Conservation (phyloP, 75 land plant genomes). For the Larix kaempferi region DNA sequence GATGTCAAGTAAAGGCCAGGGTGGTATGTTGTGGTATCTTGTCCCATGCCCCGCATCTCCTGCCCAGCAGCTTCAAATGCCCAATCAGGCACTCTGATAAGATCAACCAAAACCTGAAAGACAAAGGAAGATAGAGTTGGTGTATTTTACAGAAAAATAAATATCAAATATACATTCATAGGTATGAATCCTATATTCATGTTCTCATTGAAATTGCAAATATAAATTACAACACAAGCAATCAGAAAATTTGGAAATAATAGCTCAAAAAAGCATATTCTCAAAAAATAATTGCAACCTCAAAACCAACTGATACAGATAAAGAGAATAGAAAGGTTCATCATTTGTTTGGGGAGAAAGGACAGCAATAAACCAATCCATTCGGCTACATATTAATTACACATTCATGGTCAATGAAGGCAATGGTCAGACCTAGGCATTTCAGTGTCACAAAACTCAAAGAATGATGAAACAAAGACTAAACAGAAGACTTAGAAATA, state of each 20-base stretch:
- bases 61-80: slow-evolving; percentile 85
- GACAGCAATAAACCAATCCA: not conserved
- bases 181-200: not conserved
- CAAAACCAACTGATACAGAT: not conserved
- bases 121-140: not conserved
- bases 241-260: not conserved
- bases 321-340: not conserved
- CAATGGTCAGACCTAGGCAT: not conserved
- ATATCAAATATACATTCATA: not conserved
- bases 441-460: not conserved
- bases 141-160: not conserved
- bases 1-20: slow-evolving; percentile 92
- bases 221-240: not conserved
- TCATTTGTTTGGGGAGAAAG: not conserved
- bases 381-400: not conserved
- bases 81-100: slow-evolving; percentile 93
- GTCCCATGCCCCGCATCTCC: slow-evolving; percentile 76
- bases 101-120: slow-evolving; percentile 83
- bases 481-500: not conserved
- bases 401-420: not conserved
- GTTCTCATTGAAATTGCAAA: not conserved
- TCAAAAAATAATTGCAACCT: not conserved
- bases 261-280: not conserved
- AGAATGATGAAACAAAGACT: not conserved
- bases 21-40: slow-evolving; percentile 72